These are phyloP conservation scores for Boletus sp. DNA, from an alignment of 768 basidiomycete species.

Conservation along the genomic window DNA sequence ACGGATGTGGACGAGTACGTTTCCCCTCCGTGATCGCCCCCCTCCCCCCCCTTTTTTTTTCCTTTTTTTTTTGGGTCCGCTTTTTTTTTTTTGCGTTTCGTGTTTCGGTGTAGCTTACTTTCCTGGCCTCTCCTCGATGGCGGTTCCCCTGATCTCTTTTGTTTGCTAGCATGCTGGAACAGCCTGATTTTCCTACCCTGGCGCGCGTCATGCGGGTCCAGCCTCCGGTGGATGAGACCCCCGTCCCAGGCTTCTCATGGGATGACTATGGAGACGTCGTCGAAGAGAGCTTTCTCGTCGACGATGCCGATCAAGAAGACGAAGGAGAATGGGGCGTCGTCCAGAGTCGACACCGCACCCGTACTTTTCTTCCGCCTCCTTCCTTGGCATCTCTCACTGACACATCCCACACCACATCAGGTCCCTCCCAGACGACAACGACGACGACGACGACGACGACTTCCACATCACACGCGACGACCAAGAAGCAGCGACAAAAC, in stretches of 20 bases:
- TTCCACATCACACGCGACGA: slow-evolving; percentile 30
- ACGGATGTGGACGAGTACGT: slow-evolving; percentile 71
- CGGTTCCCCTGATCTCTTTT: background rate
- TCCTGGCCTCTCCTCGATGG: background rate
- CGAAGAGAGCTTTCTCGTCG: slow-evolving; percentile 36
- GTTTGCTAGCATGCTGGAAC: slow-evolving; percentile 56
- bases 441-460: slow-evolving; percentile 12
- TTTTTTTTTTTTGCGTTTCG: background rate
- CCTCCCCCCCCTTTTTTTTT: background rate
- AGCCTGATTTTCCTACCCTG: slow-evolving; percentile 49
- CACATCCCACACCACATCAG: slow-evolving; percentile 6
- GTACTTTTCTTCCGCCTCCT: slow-evolving; percentile 31
- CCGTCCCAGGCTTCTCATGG: slow-evolving; percentile 69
- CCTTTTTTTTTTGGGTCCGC: background rate
- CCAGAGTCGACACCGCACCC: slow-evolving; percentile 45
- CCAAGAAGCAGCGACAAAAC: slow-evolving; percentile 72
- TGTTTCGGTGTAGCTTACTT: background rate
- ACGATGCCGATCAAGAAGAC: slow-evolving; percentile 67
- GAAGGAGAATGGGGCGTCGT: slow-evolving; percentile 79
- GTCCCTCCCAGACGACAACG: slow-evolving; percentile 6
- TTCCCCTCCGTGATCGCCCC: background rate
- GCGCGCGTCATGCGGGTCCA: slow-evolving; percentile 71
- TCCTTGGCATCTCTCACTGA: background rate
- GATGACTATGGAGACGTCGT: slow-evolving; percentile 72
- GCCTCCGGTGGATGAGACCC: slow-evolving; percentile 53